Evolutionary conservation across 2,329 filamentous ascomycete genomes (phyloP).

Genomic region (Clarireedia sp.): DNA sequence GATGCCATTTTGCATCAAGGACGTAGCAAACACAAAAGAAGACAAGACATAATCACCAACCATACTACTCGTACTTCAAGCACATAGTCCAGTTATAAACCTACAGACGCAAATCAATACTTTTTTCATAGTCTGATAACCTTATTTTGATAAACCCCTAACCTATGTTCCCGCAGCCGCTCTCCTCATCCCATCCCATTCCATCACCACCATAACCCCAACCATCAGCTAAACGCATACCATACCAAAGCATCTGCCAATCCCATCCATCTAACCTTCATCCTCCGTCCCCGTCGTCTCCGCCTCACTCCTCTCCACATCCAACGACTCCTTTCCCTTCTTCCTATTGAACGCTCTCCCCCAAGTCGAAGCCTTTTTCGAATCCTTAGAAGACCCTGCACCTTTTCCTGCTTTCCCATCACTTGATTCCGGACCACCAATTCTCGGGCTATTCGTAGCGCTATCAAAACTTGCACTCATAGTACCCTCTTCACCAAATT

Average conservation of each 20-base stretch:
- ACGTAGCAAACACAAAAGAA: too few species aligned
- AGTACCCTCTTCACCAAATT: slow-evolving; percentile 42
- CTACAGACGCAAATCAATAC: too few species aligned
- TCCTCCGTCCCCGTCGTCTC: slow-evolving; percentile 24
- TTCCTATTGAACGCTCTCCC: slow-evolving; percentile 22
- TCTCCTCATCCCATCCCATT: background rate
- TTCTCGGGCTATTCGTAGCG: slow-evolving; percentile 46
- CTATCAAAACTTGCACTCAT: slow-evolving; percentile 49
- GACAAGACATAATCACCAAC: too few species aligned
- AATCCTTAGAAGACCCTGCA: slow-evolving; percentile 19
- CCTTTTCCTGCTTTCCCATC: slow-evolving; percentile 34
- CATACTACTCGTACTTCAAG: too few species aligned
- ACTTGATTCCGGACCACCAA: slow-evolving; percentile 42
- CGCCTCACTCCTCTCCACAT: slow-evolving; percentile 26
- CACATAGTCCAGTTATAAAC: too few species aligned
- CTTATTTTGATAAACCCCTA: background rate
- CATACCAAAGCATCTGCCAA: background rate
- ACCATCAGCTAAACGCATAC: too few species aligned
- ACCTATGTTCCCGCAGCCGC: too few species aligned
- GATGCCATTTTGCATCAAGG: too few species aligned
- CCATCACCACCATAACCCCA: background rate
- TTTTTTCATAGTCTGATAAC: too few species aligned
- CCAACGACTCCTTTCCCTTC: slow-evolving; percentile 26
- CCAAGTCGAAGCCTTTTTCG: slow-evolving; percentile 26
- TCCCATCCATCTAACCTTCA: slow-evolving; percentile 10